Conservation (phyloP, 2,329 filamentous ascomycete genomes). For the Claviceps quebecensis region DNA sequence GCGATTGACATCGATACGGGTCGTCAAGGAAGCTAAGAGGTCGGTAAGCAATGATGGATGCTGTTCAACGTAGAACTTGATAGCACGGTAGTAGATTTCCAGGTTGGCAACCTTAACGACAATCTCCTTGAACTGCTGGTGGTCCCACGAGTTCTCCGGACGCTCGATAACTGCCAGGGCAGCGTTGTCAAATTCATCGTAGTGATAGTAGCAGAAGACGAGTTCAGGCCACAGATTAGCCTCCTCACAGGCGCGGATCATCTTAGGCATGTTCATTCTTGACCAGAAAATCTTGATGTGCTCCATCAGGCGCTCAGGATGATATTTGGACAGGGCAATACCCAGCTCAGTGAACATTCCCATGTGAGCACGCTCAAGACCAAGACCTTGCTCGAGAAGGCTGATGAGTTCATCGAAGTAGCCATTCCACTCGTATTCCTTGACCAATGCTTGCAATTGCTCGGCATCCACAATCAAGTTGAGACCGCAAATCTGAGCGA, state of each 20-base stretch:
- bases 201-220: conserved; percentile 96
- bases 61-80: conserved; percentile 96
- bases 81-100: conserved; percentile 95
- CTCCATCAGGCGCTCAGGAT: conserved; percentile 93
- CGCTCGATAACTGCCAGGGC: conserved; percentile 96
- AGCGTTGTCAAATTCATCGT: conserved; percentile 96
- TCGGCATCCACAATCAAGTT: conserved; percentile 97
- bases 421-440: conserved; percentile 91
- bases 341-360: conserved; percentile 92
- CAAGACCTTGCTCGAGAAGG: conserved; percentile 86
- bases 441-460: conserved; percentile 81
- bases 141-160: conserved; percentile 94
- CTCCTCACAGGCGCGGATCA: conserved; percentile 86
- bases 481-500: conserved; percentile 96
- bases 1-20: conserved; percentile 92
- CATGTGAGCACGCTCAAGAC: conserved; percentile 86
- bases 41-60: conserved; percentile 94
- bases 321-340: conserved; percentile 85
- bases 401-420: conserved; percentile 98
- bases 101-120: conserved; percentile 94
- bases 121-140: conserved; percentile 99
- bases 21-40: conserved; percentile 77
- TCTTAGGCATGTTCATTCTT: conserved; percentile 93
- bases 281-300: conserved; percentile 98
- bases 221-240: conserved; percentile 95